Evolutionary conservation across 768 basidiomycete species (phyloP).

Genomic region (Hygrocybe punicea): DNA sequence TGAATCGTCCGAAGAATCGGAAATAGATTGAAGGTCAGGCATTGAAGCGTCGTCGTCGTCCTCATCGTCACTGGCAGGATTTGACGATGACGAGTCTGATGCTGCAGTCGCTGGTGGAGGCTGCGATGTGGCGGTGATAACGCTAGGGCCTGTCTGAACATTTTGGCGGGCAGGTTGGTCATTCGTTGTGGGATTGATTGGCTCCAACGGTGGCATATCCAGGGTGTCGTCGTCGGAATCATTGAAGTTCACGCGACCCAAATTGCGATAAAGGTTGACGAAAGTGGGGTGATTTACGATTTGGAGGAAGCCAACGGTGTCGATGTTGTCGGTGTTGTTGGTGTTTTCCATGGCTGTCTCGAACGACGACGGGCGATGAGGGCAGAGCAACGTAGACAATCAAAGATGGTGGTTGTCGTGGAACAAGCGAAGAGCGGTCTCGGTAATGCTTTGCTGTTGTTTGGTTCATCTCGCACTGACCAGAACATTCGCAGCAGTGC

Average conservation of each 20-base stretch:
- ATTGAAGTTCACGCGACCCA: neutral
- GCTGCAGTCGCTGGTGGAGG: neutral
- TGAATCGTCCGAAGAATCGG: slow-evolving; percentile 34
- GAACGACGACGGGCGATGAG: neutral
- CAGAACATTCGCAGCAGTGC: slow-evolving; percentile 7
- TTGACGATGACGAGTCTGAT: neutral
- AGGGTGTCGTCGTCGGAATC: neutral
- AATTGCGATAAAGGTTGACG: neutral
- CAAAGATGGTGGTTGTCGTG: neutral
- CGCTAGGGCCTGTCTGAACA: no score
- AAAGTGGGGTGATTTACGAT: neutral
- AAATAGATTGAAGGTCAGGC: slow-evolving; percentile 41
- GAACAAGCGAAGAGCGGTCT: neutral
- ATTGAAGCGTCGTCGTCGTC: slow-evolving; percentile 39
- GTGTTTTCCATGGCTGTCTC: neutral
- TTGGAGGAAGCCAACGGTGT: neutral
- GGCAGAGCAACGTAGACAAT: neutral
- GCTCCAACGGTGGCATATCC: neutral
- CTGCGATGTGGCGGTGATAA: neutral
- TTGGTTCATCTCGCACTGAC: slow-evolving; percentile 6
- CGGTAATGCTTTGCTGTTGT: neutral
- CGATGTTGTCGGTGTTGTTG: slow-evolving; percentile 1
- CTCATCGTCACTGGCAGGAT: slow-evolving; percentile 8
- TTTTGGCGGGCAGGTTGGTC: neutral
- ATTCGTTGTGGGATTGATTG: neutral